Conservation (phyloP, 345 rosid species). For the Euphorbia pulcherrima region DNA sequence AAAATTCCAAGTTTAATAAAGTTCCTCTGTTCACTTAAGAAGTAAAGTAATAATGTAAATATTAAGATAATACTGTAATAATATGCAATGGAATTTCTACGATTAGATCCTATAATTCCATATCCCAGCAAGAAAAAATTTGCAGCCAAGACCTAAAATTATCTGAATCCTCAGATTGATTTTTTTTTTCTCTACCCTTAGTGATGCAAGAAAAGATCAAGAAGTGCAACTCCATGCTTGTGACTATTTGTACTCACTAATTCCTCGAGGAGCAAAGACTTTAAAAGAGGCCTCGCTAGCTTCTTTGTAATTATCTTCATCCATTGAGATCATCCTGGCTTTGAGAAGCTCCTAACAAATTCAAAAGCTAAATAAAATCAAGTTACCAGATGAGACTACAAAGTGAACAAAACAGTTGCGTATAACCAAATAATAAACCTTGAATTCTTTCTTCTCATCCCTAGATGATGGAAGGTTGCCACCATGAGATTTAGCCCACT, state of each 20-base stretch:
- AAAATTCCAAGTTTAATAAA: not conserved
- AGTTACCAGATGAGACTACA: slow-evolving; percentile 17
- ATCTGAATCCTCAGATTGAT: not conserved
- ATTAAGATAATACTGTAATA: not conserved
- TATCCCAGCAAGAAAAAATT: not conserved
- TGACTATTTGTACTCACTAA: slow-evolving; percentile 55
- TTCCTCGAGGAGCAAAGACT: slow-evolving; percentile 85
- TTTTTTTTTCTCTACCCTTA: not conserved
- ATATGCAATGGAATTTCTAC: not conserved
- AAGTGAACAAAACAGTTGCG: slow-evolving; percentile 20
- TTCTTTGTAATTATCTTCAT: slow-evolving; percentile 95
- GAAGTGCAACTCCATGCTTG: slow-evolving; percentile 13
- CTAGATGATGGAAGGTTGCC: slow-evolving; percentile 76
- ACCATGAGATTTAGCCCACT: slow-evolving; percentile 71
- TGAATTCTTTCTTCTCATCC: slow-evolving; percentile 84
- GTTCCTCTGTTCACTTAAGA: not conserved
- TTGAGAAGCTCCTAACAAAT: slow-evolving; percentile 70
- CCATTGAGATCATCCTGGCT: slow-evolving; percentile 57
- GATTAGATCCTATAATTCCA: not conserved
- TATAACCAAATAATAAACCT: slow-evolving; percentile 42
- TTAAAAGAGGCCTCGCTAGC: slow-evolving; percentile 85
- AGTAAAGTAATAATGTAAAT: not conserved
- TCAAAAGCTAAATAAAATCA: slow-evolving; percentile 20
- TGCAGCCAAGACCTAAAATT: not conserved
- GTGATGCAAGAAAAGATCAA: not conserved